Percentiles rank a stretch among this genome's conserved stretches.
phyloP scores from a whole-genome alignment of 345 rosid genomes.

The Aquilaria malaccensis region DNA sequence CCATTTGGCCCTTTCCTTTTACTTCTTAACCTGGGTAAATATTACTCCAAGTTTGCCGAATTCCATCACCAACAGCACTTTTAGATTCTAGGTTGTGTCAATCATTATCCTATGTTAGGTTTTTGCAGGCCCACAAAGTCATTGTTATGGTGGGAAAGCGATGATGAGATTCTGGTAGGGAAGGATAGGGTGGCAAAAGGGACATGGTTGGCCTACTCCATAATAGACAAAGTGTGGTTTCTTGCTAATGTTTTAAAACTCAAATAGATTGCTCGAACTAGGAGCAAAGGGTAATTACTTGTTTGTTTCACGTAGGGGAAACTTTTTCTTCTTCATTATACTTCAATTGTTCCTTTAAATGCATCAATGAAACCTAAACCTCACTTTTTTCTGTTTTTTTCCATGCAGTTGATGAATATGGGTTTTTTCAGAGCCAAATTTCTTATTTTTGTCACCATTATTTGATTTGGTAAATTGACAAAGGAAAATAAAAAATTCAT shows the following conservation, averaged over 20 bases:
- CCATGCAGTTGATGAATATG: neutral
- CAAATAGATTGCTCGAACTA: constrained; percentile 26
- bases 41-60: constrained; percentile 36
- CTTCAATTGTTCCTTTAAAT: neutral
- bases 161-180: constrained; percentile 61
- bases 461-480: no score
- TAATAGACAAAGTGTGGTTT: constrained; percentile 56
- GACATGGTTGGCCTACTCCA: constrained; percentile 70
- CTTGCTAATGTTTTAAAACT: constrained; percentile 59
- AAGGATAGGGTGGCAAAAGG: constrained; percentile 71
- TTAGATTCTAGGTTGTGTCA: neutral
- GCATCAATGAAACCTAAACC: no score
- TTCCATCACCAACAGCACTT: neutral
- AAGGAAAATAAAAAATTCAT: no score
- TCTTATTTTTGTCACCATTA: no score
- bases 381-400: no score
- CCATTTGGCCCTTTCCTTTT: constrained; percentile 58
- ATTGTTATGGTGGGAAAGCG: constrained; percentile 56
- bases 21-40: constrained; percentile 69
- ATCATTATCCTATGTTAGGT: neutral
- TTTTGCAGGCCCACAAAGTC: constrained; percentile 55
- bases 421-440: no score
- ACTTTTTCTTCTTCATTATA: neutral
- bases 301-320: constrained; percentile 55
- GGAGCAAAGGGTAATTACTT: constrained; percentile 62